phyloP scores from a whole-genome alignment of 202 grass and related monocot genomes.

The Zoysia matrella region DNA sequence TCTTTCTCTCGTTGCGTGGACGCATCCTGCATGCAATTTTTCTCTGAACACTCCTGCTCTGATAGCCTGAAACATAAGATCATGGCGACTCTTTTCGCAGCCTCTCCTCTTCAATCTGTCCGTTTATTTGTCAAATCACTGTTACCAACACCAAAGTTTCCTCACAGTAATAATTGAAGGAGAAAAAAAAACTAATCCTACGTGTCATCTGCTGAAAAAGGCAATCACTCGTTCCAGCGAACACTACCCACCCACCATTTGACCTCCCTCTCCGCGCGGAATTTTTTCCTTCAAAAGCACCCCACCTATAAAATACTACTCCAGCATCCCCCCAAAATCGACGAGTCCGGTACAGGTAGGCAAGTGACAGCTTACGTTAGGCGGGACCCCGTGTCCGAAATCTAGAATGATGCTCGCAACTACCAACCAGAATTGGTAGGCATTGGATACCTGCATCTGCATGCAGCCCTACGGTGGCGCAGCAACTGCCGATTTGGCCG shows the following conservation, averaged over 20 bases:
- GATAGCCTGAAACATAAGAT: background rate
- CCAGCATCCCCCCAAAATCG: slow-evolving; percentile 14
- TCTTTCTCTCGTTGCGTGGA: too few relatives aligned
- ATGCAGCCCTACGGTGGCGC: background rate
- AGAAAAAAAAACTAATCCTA: background rate
- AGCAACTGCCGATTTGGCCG: slow-evolving; percentile 28
- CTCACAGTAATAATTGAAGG: background rate
- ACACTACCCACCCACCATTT: slow-evolving; percentile 19
- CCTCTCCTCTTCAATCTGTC: background rate
- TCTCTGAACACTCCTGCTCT: background rate
- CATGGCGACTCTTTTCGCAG: too few relatives aligned
- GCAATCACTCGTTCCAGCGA: background rate
- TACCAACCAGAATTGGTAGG: slow-evolving; percentile 39
- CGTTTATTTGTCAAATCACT: slow-evolving; percentile 4
- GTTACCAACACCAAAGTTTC: background rate
- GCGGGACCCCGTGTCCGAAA: slow-evolving; percentile 36
- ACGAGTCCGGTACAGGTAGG: slow-evolving; percentile 33
- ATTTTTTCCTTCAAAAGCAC: slow-evolving; percentile 18
- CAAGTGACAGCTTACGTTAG: slow-evolving; percentile 46
- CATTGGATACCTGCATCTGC: slow-evolving; percentile 50
- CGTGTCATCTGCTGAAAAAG: background rate
- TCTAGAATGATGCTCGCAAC: slow-evolving; percentile 26
- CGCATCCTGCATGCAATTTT: too few relatives aligned
- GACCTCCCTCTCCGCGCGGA: slow-evolving; percentile 13
- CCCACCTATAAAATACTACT: slow-evolving; percentile 16